Conservation (phyloP, 2,329 filamentous ascomycete genomes). For the Thermothelomyces thermophilus region DNA sequence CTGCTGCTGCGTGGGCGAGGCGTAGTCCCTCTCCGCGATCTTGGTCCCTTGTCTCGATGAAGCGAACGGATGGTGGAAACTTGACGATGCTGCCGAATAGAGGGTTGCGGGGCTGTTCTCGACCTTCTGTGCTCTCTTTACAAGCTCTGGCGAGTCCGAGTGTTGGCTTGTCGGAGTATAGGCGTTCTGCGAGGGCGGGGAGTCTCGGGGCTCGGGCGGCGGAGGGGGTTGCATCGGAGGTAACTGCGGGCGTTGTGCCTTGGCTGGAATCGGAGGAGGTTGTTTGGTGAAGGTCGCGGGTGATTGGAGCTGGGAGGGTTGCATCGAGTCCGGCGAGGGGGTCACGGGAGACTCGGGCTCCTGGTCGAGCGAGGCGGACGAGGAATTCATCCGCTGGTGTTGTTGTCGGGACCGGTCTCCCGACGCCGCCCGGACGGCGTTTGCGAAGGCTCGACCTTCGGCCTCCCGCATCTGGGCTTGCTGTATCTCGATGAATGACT, state of each 20-base stretch:
- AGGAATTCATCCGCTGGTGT: conserved; percentile 15
- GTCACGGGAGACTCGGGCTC: conserved; percentile 18
- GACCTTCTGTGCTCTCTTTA: conserved; percentile 19
- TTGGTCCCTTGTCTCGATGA: conserved; percentile 24
- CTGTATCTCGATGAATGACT: conserved; percentile 52
- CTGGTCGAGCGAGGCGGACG: conserved; percentile 26
- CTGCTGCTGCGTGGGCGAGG: conserved; percentile 19
- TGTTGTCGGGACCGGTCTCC: conserved; percentile 8
- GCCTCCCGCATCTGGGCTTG: conserved; percentile 55
- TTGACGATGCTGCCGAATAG: conserved; percentile 25
- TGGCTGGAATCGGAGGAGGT: conserved; percentile 11
- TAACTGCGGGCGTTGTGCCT: conserved; percentile 6
- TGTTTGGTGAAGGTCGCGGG: conserved; percentile 3
- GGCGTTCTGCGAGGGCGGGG: conserved; percentile 12
- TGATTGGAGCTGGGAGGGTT: conserved; percentile 5
- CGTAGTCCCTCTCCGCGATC: conserved; percentile 22
- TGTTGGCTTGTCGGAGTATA: conserved; percentile 13
- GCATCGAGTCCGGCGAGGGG: conserved; percentile 23
- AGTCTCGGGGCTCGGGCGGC: conserved; percentile 12
- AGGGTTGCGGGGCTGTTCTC: conserved; percentile 38
- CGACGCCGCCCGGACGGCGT: conserved; percentile 37
- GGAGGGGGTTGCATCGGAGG: conserved; percentile 8
- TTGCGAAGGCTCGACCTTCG: conserved; percentile 53
- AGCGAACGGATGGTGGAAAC: conserved; percentile 25
- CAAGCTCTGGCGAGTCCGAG: conserved; percentile 20